Evolutionary conservation across 164 flowering plant species (phyloP), one percentile per base, ranked within the genome.

Genomic region (Vitis cinerea): DNA sequence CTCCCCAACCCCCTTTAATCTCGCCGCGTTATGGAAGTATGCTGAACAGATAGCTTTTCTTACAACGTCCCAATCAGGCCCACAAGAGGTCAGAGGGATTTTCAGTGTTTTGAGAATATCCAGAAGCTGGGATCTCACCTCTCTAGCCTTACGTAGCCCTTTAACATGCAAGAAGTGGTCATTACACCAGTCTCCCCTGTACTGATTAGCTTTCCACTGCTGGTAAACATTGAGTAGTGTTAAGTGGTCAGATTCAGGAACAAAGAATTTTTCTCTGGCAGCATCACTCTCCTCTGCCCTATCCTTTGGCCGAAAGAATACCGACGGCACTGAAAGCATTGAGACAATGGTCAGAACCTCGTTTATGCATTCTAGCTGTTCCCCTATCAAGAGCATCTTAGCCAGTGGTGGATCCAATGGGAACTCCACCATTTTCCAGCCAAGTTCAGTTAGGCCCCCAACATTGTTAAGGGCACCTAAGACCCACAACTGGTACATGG

Each of bases 361-460:
- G 59, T 94, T 77, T 13, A 88, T 1, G 68, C 99, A 94, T 23
- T 60, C 88, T 1, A 92, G 81, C 67, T 85, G 80, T 50, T 86
- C 90, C 17, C 98, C 97, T 81, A 89, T 87, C 70, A 94, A 72
- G 5, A 94, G 87, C 97, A 92, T 92, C 83, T 92, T 94, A 2
- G 99, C 97, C 27, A 94, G 96, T 9, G 97, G 95, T 27, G 99
- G 99, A 53, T 94, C 99, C 66, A 92, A 72, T 1, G 98, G 97
- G 68, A 94, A 88, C 79, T 94, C 97, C 15, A 90, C 98, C 99
- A 94, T 94, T 79, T 92, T 91, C 94, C 97, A 85, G 0, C 99
- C 99, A 37, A 91, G 79, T 17, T 88, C 90, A 3, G 97, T 94
- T 27, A 92, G 78, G 49, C 81, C 69, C 19, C 98, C 98, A 11